Base-by-base conservation (phyloP, 257 asterid genomes). In the Cruciata laevipes region DNA sequence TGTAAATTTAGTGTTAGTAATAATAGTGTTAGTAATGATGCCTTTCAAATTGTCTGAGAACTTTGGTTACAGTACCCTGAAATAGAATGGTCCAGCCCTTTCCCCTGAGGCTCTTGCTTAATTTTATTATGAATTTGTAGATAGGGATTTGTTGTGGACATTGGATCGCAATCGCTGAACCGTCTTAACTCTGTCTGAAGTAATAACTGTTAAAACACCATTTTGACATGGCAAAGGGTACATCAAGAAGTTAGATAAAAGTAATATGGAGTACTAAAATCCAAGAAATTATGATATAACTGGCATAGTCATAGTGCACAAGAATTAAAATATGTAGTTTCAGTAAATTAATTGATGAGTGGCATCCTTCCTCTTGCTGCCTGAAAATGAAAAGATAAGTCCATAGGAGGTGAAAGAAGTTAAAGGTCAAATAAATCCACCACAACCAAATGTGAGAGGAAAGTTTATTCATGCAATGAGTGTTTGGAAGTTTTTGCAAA, bases 401-500 rank as follows among this genome's bases (percentile, higher is more conserved):
- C 63, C 63, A 14, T 74, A 21, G 40, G 67, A 51, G 76, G 71
- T 57, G 73, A 47, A 42, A 42, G 35, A n/a, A n/a, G 52, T 69
- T 66, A 24, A 75, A 64, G 55, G 47, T 63, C 64, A 75, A 77
- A 65, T 65, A 75, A 63, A 77, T 73, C 76, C 72, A 74, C 80
- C 78, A 52, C 66, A 65, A 77, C 76, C 85, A 72, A 71, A 53
- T 62, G 64, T 73, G 71, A 66, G 71, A 73, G 80, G 79, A 73
- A 79, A 79, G 80, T 78, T 78, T 85, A 68, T 85, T 82, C 75
- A 75, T 80, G 66, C 83, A 84, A 83, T 91, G 89, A 89, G 80
- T 86, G 80, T 86, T 69, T 91, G 96, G 96, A 91, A 96, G 95
- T 89, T 79, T 72, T 69, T 83, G 79, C 82, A 76, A 77, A 79